A percentile compares a stretch with the other conserved stretches of the same genome.
Conservation (phyloP, 129 eudicot genomes). For the Flaveria brownii region DNA sequence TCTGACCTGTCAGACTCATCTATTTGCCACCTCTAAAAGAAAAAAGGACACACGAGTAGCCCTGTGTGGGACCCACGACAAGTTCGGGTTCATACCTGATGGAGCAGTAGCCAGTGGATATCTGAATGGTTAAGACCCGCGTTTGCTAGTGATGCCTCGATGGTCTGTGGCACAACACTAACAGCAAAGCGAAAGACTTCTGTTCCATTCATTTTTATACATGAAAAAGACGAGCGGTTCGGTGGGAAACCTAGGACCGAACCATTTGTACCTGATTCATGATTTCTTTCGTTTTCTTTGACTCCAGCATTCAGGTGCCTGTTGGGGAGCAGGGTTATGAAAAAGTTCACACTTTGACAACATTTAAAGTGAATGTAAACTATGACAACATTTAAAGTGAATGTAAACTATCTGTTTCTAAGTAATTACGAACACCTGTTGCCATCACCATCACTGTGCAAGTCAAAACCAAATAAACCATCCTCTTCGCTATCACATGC, state of each 20-base stretch:
- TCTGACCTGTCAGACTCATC: background rate
- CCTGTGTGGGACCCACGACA: background rate
- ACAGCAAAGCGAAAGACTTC: constrained; percentile 87
- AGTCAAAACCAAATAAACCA: constrained; percentile 83
- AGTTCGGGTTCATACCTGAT: constrained; percentile 59
- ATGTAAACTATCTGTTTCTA: constrained; percentile 1
- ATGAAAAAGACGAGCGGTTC: constrained; percentile 51
- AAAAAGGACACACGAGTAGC: background rate
- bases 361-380: constrained; percentile 12
- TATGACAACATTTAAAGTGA: background rate
- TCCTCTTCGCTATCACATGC: constrained; percentile 81
- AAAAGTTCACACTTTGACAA: background rate
- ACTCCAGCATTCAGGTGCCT: constrained; percentile 78
- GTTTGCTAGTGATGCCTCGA: constrained; percentile 68
- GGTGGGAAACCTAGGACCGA: constrained; percentile 64
- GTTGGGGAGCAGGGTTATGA: constrained; percentile 15
- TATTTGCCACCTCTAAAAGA: background rate
- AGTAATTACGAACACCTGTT: constrained; percentile 41
- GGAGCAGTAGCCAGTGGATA: constrained; percentile 88
- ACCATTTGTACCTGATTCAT: constrained; percentile 56
- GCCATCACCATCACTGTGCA: constrained; percentile 94
- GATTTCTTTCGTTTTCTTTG: constrained; percentile 38
- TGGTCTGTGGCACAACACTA: constrained; percentile 80
- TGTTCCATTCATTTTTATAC: constrained; percentile 83
- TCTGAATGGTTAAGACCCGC: constrained; percentile 71